These are phyloP conservation scores for Plasmodium gonderi DNA, from an alignment of 169 alveolate species.

Conservation along the genomic window DNA sequence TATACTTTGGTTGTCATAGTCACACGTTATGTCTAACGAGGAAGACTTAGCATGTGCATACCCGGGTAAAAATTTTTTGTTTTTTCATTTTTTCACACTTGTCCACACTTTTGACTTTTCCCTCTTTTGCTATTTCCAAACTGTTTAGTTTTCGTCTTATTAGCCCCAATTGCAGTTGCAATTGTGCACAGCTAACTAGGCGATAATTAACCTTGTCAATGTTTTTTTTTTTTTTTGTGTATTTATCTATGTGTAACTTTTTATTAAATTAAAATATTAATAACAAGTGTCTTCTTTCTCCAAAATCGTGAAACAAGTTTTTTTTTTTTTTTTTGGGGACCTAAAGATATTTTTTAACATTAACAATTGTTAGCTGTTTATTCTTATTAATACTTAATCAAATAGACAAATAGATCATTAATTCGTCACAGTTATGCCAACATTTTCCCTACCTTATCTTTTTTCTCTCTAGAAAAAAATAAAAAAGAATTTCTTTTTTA, in stretches of 20 bases:
- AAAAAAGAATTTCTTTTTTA: background rate
- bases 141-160: too few species aligned
- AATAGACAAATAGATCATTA: too few species aligned
- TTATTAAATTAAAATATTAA: background rate
- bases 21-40: background rate
- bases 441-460: background rate
- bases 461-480: background rate
- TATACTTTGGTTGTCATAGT: background rate
- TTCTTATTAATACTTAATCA: too few species aligned
- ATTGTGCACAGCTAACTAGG: background rate
- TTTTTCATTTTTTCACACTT: background rate
- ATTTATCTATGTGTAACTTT: background rate
- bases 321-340: background rate
- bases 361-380: background rate
- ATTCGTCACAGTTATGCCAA: too few species aligned
- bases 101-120: background rate
- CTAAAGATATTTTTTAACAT: constrained; percentile 6
- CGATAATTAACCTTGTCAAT: background rate
- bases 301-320: background rate
- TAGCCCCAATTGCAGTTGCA: background rate
- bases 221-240: background rate
- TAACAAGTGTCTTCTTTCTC: background rate
- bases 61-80: background rate
- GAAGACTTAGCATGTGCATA: background rate
- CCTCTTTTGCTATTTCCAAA: too few species aligned